phyloP scores from a whole-genome alignment of 2,329 filamentous ascomycete species.

The Diaporthe longicolla region DNA sequence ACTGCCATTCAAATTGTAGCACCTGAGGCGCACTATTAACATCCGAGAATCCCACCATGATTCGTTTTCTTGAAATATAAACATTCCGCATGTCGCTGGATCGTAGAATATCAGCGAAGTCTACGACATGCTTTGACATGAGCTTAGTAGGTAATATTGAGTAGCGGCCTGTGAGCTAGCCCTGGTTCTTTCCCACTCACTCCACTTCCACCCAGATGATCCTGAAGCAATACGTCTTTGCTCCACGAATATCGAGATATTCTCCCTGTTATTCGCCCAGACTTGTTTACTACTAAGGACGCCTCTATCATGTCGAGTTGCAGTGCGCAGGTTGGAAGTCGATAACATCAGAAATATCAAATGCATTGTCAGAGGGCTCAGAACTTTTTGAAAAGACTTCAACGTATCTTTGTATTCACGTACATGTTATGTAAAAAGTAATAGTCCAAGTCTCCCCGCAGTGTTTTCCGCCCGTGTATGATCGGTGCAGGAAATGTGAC shows the following conservation, averaged over 20 bases:
- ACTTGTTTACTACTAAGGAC: neutral
- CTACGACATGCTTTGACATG: too few relatives aligned
- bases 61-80: too few relatives aligned
- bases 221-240: neutral
- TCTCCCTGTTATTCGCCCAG: neutral
- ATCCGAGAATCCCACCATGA: too few relatives aligned
- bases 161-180: too few relatives aligned
- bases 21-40: too few relatives aligned
- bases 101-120: too few relatives aligned
- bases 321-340: neutral
- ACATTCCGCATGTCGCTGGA: too few relatives aligned
- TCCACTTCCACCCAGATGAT: neutral
- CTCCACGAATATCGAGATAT: neutral
- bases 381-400: neutral
- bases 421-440: neutral
- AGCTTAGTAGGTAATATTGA: too few relatives aligned
- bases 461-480: neutral
- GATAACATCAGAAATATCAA: neutral
- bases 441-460: neutral
- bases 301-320: neutral
- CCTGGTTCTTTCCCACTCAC: neutral
- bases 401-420: too few relatives aligned
- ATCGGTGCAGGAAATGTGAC: neutral
- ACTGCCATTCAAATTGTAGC: too few relatives aligned
- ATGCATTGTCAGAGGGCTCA: neutral